Conservation (phyloP, 768 basidiomycete genomes). For the Termitomyces sp. region DNA sequence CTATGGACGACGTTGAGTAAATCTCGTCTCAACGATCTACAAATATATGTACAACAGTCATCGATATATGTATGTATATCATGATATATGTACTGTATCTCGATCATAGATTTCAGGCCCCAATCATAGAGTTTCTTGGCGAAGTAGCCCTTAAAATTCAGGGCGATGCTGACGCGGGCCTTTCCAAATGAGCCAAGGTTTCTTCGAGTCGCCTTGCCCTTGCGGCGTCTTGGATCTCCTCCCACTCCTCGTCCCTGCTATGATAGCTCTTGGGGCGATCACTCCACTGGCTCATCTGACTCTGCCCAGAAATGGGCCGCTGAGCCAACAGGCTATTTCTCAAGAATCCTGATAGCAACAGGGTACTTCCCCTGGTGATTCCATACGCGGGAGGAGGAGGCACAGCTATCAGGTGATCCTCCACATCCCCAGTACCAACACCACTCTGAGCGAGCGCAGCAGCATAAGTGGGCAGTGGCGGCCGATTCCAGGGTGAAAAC, state of each 20-base stretch:
- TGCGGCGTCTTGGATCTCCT: slow-evolving; percentile 49
- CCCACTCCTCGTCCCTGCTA: slow-evolving; percentile 55
- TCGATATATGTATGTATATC: too few species aligned
- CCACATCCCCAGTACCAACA: slow-evolving; percentile 71
- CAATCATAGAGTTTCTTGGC: neutral
- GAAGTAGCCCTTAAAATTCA: neutral
- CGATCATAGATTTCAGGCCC: neutral
- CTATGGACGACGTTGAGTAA: too few species aligned
- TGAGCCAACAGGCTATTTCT: slow-evolving; percentile 45
- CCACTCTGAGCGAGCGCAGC: slow-evolving; percentile 67
- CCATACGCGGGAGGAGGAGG: slow-evolving; percentile 79
- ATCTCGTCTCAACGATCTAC: neutral
- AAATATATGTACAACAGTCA: too few species aligned
- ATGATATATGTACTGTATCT: neutral
- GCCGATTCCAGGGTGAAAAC: slow-evolving; percentile 68
- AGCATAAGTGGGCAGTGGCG: slow-evolving; percentile 68
- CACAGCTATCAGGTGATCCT: slow-evolving; percentile 63
- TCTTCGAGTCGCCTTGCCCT: slow-evolving; percentile 52
- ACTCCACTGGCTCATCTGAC: slow-evolving; percentile 25
- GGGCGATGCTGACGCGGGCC: slow-evolving; percentile 13
- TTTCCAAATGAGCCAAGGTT: slow-evolving; percentile 45
- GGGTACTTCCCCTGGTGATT: slow-evolving; percentile 64
- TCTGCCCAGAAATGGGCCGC: slow-evolving; percentile 37
- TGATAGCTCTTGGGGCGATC: slow-evolving; percentile 53
- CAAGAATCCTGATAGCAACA: slow-evolving; percentile 54